Evolutionary conservation across 2,329 filamentous ascomycete species (phyloP), one percentile per base, ranked within the genome.

Genomic region (Coleophoma cylindrospora): DNA sequence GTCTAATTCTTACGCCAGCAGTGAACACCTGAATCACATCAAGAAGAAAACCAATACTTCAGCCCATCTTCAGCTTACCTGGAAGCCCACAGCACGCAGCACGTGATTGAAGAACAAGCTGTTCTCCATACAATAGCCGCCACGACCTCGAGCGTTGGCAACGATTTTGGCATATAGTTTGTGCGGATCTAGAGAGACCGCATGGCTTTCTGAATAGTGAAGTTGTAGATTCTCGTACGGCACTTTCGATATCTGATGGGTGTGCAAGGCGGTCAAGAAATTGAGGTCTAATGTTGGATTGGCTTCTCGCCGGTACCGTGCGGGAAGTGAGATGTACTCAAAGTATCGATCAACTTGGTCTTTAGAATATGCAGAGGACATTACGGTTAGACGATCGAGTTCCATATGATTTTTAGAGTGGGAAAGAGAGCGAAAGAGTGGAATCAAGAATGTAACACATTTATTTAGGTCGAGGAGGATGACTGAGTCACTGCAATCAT

Each of bases 51-150:
- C 77, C 77, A n/a, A 57, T 2, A 67, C 73, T 15, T 5, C 9
- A 27, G 27, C 27, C 7, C 27, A 2, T 3, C 27, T 27, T 27
- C 27, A 27, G 27, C 27, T 27, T 27, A 27, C 27, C 27, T 17
- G 7, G 36, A 38, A 38, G 13, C 36, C 36, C 11, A 38, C 7
- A 14, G 36, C 36, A n/a, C 72, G 65, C 4, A 83, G 67, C 12
- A 80, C 63, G 54, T 79, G 69, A 55, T 74, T 71, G 56, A 82
- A 80, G 17, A 84, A 69, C 40, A 80, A 70, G 48, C 70, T 75
- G 22, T 71, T 70, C 59, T 83, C 80, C 71, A 84, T 79, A 65
- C 80, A 84, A 62, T 84, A 84, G 0, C 81, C 80, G 15, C 81
- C 81, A 47, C 72, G 61, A 4, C 72, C 67, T 47, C 59, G 50